Evolutionary conservation across 257 asterid species (phyloP).

Genomic region (Nicotiana tabacum): DNA sequence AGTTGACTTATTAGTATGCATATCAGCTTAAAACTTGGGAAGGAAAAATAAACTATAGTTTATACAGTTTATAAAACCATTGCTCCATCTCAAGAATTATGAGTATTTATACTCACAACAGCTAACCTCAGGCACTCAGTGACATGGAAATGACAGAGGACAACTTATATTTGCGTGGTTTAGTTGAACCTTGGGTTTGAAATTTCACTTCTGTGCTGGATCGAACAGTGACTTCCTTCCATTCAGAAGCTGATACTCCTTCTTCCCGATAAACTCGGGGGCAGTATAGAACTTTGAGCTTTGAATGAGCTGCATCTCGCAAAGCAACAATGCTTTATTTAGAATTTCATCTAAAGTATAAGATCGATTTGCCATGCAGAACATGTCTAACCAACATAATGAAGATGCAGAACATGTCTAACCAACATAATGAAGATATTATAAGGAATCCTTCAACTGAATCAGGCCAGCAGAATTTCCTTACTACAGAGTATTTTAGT

Average conservation of each 20-base stretch:
- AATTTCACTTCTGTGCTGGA: conserved; percentile 75
- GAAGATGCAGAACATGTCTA: neutral
- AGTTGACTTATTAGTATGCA: no score
- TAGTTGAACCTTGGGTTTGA: conserved; percentile 55
- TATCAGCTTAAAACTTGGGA: no score
- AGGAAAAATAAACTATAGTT: no score
- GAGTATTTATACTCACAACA: no score
- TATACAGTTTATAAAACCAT: no score
- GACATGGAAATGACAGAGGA: conserved; percentile 67
- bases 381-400: no score
- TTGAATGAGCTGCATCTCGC: conserved; percentile 57
- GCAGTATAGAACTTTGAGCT: conserved; percentile 58
- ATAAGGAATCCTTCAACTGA: no score
- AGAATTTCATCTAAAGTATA: no score
- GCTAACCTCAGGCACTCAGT: conserved; percentile 57
- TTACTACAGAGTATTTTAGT: neutral
- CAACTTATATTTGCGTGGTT: conserved; percentile 63
- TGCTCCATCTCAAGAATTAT: no score
- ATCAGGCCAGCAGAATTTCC: neutral
- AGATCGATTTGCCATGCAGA: no score
- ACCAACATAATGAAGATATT: no score
- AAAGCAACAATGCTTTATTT: neutral
- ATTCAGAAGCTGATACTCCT: conserved; percentile 52
- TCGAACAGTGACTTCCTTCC: conserved; percentile 65
- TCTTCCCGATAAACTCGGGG: conserved; percentile 69